Evolutionary conservation across 2,329 filamentous ascomycete species (phyloP).

Genomic region (Pestalotiopsis sp.): DNA sequence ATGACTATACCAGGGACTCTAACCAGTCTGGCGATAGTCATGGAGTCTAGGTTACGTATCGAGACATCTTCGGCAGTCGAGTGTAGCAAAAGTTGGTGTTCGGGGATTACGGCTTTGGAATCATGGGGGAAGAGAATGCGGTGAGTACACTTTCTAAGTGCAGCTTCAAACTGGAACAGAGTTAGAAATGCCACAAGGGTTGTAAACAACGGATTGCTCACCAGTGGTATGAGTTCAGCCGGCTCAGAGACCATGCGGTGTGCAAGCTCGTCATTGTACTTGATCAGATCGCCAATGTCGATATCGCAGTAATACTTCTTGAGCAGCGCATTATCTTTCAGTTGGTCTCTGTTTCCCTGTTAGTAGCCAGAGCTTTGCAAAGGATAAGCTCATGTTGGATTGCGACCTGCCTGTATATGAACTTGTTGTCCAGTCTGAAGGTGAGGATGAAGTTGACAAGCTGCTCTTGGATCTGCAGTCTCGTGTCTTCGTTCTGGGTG

Average conservation of each 20-base stretch:
- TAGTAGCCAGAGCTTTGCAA: not conserved
- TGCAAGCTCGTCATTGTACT: conserved; percentile 92
- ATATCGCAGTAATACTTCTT: conserved; percentile 97
- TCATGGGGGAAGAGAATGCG: conserved; percentile 87
- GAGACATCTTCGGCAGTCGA: conserved; percentile 89
- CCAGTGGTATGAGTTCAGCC: conserved; percentile 87
- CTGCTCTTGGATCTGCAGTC: conserved; percentile 74
- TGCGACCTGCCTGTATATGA: conserved; percentile 79
- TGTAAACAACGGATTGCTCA: conserved; percentile 44
- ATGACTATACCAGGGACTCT: conserved; percentile 97
- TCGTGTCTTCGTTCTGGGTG: conserved; percentile 69
- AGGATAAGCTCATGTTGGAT: no score
- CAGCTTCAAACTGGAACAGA: conserved; percentile 76
- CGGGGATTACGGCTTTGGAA: conserved; percentile 69
- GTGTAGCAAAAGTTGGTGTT: conserved; percentile 93
- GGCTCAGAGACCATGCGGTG: conserved; percentile 89
- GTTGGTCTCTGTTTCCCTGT: conserved; percentile 73
- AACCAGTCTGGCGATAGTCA: conserved; percentile 91
- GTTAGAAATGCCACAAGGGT: not conserved
- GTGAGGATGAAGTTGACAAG: conserved; percentile 91
- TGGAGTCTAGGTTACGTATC: conserved; percentile 91
- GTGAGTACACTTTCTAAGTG: conserved; percentile 88
- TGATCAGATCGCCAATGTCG: conserved; percentile 93
- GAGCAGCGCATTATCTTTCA: conserved; percentile 90
- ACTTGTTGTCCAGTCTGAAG: conserved; percentile 91